Evolutionary conservation across 2,329 filamentous ascomycete genomes (phyloP), one percentile per base, ranked within the genome.

Genomic region (Pseudomassariella vexata): DNA sequence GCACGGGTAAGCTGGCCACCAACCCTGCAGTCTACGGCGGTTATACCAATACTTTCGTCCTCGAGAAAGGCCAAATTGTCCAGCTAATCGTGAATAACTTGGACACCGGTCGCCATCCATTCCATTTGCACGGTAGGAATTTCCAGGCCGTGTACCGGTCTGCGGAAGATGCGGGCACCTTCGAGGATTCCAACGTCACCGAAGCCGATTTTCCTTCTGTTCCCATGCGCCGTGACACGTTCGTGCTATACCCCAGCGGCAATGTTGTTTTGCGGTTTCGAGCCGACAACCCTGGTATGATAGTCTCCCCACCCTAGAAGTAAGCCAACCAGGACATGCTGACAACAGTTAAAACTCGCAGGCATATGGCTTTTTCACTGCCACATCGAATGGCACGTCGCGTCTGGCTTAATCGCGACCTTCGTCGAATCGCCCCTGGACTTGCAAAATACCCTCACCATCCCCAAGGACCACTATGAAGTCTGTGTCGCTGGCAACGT

Each of bases 11-110:
- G 30, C 60, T 68, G 12, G 73, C 76, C 10, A 66, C 64, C 2
- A 66, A 85, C 39, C 63, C 77, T 0, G 42, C 52, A 2, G 60
- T 87, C 5, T 88, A 88, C 49, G 82, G 83, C 19, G 62, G 66
- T 12, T 75, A 74, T 53, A 78, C 80, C 0, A 70, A 85, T 46
- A 59, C 78, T 2, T 73, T 86, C 45, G 67, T 94, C 3, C 69
- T 94, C 9, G 64, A 78, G 18, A 73, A 80, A 40, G 73, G 72
- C 35, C 65, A 79, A 38, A 66, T 85, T n/a, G 73, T 89, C 18
- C 78, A 89, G 50, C 70, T 90, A 30, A 59, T 87, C 12, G 62
- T 90, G n/a, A 85, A 88, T 63, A 90, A 88, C 49, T 66, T 76
- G 26, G 85, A 90, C 45, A 53, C 68, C 38, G 63, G 85, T 24